Base-by-base conservation (phyloP, 768 basidiomycete species). In the Rhodotorula graminis region DNA sequence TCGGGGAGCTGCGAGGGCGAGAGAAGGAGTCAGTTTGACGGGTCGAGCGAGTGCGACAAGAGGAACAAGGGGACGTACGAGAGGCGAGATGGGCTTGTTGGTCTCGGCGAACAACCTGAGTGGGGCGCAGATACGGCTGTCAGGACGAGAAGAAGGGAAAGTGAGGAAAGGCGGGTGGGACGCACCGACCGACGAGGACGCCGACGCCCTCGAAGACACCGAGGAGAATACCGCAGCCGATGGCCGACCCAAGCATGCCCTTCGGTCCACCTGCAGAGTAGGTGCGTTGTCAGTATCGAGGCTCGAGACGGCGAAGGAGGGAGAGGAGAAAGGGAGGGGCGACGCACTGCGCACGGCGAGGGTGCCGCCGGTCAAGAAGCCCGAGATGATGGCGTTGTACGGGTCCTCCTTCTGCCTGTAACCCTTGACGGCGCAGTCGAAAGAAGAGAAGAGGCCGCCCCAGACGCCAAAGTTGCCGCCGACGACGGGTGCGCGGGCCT, bases 301-400 rank as follows among this genome's bases (percentile, higher is more conserved):
- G n/a, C 6, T 6, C 19, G 58, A 31, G 55, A n/a, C 55, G 14
- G 64, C 21, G 40, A 52, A 56, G 44, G 66, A 62, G 71, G 33
- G 52, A 9, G 50, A 52, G 14, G 50, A 52, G 50, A 25, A 18
- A 29, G n/a, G 3, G n/a, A 10, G 53, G 7, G 14, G 31, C 21
- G 44, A 88, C 91, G 82, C 81, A 96, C 95, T 92, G 84, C 95
- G 87, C 73, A 90, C 86, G 69, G 95, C 96, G 65, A 97, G 83
- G 81, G 91, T 94, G 67, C 96, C 96, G 82, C 96, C 96, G 18
- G 96, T 98, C 88, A 96, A 87, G 84, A 99, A 99, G 58, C 96
- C 96, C 37, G 93, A 93, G 64, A 96, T 89, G 78, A 99, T 98
- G 55, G 93, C 93, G 80, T 99, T 99, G 93, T 93, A 99, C 64